phyloP scores from a whole-genome alignment of 78 protist genomes.

The Dictyostelium firmibasis region DNA sequence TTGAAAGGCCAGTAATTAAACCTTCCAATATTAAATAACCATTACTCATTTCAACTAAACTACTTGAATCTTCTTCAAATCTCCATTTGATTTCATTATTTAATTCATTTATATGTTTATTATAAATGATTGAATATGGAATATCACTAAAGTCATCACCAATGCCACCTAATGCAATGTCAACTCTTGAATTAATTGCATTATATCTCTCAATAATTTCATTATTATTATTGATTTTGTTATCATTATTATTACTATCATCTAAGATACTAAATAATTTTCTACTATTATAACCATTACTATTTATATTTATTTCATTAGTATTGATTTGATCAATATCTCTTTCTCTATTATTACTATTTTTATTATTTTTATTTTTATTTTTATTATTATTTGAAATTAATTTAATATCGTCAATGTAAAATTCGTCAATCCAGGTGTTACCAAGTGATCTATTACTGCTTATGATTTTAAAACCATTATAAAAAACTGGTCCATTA shows the following conservation, averaged over 20 bases:
- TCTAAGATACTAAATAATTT: not conserved
- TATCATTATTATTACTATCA: not conserved
- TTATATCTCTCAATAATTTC: not conserved
- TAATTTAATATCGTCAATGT: not conserved
- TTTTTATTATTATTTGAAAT: not conserved
- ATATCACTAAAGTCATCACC: not conserved
- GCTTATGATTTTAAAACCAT: not conserved
- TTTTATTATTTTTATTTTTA: not conserved
- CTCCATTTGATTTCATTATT: not conserved
- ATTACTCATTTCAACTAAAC: not conserved
- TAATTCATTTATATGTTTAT: not conserved
- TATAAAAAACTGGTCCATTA: not conserved
- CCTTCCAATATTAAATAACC: slow-evolving; percentile 9
- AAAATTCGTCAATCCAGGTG: not conserved
- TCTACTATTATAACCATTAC: not conserved
- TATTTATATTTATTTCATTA: not conserved
- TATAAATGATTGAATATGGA: not conserved
- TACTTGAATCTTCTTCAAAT: not conserved
- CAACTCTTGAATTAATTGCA: not conserved
- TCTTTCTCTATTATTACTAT: not conserved
- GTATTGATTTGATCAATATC: not conserved
- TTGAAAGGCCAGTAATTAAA: not conserved
- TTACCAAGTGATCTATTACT: not conserved
- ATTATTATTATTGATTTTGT: not conserved
- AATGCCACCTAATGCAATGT: not conserved